These are phyloP conservation scores for Oryza longistaminata DNA, from an alignment of 176 grass and related monocot genomes.

Conservation along the genomic window DNA sequence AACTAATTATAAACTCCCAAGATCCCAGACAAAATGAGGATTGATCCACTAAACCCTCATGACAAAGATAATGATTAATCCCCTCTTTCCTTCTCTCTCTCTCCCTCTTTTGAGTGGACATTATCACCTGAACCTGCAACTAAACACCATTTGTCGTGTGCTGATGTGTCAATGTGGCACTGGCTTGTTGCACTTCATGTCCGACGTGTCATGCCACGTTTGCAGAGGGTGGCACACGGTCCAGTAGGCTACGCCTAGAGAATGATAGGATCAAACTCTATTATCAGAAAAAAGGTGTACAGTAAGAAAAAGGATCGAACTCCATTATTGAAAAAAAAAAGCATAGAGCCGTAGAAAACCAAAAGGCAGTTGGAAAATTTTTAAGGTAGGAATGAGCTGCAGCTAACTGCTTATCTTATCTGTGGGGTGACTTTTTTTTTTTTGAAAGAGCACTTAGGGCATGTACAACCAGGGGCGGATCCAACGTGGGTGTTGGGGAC, in stretches of 20 bases:
- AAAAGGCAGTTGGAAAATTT: background rate
- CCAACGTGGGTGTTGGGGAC: too few species aligned
- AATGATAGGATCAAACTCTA: background rate
- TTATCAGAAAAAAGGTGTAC: background rate
- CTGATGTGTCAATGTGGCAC: slow-evolving; percentile 18
- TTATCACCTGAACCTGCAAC: background rate
- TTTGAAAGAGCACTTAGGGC: too few species aligned
- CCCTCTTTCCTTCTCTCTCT: background rate
- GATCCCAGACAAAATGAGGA: slow-evolving; percentile 29
- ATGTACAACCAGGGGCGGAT: too few species aligned
- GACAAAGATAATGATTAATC: slow-evolving; percentile 43
- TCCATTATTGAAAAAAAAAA: background rate
- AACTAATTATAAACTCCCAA: background rate
- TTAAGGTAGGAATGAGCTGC: slow-evolving; percentile 19
- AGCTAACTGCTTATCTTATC: background rate
- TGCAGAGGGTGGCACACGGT: background rate
- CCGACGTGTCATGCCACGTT: background rate
- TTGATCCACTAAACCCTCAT: slow-evolving; percentile 37
- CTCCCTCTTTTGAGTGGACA: background rate
- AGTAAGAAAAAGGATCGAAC: background rate
- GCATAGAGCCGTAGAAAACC: background rate
- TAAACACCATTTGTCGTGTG: background rate
- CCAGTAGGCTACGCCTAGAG: background rate
- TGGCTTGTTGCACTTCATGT: background rate
- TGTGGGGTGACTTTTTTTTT: background rate